Base-by-base conservation (phyloP, 306 rosid species). In the Senna siamea region DNA sequence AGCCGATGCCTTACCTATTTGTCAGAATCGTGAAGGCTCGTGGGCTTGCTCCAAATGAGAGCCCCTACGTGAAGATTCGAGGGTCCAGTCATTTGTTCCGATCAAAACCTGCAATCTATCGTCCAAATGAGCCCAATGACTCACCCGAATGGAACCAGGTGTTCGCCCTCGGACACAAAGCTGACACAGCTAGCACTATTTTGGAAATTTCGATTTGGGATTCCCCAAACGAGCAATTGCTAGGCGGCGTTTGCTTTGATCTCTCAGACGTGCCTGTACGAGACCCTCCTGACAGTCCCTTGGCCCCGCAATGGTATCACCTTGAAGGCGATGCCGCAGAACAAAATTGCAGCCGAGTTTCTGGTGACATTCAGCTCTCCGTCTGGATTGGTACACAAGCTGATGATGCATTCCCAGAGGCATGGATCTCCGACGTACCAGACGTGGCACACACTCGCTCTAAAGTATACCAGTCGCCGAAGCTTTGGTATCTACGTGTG, bases 101-200 rank as follows among this genome's bases (percentile, higher is more conserved):
- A 78, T 75, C 97, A 3, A 88, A 88, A 35, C 87, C 86, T 4
- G 87, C 88, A 5, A 72, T 50, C 43, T 78, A 67, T 64, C 76
- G 93, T 0, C 91, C 88, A 9, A 90, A 85, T 12, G 96, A 90
- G 19, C 86, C 91, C 59, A 62, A 69, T 10, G 90, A 85, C 50
- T 88, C 92, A n/a, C 96, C 95, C 7, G 99, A 94, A 17, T 94
- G 96, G 99, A 73, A 87, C 40, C 89, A 84, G 46, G 89, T 84
- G 0, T 94, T 94, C 23, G 95, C 92, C 0, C 53, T 94, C 19
- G 87, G 81, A 2, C 83, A 80, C 79, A 72, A 83, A 14, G 82
- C 86, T 5, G 97, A 93, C n/a, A 58, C 86, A 0, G 59, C 67
- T 9, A 73, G 77, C 66, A 34, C 87, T 13, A 89, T 91, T 0